phyloP scores from a whole-genome alignment of 2,329 filamentous ascomycete species.

The Pseudogymnoascus sp. region DNA sequence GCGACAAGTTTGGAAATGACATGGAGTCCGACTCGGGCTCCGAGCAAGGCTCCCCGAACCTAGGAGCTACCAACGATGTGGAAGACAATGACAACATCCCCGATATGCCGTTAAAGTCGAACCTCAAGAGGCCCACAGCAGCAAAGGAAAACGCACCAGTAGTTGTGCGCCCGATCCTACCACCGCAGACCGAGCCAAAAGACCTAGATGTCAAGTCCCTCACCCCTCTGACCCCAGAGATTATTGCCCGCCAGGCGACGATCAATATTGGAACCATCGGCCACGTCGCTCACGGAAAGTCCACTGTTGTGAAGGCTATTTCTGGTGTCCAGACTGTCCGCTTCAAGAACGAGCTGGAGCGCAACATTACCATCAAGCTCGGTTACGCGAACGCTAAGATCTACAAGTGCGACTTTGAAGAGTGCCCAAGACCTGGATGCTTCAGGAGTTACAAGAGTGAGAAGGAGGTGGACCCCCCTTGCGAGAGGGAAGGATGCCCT shows the following conservation, averaged over 20 bases:
- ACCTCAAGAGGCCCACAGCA: conserved; percentile 70
- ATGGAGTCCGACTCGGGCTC: conserved; percentile 65
- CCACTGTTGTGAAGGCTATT: conserved; percentile 97
- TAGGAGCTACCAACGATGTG: conserved; percentile 41
- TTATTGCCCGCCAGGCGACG: conserved; percentile 94
- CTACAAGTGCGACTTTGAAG: conserved; percentile 91
- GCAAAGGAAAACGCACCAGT: conserved; percentile 47
- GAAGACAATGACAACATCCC: conserved; percentile 45
- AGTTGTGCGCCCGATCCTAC: conserved; percentile 58
- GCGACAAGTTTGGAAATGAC: conserved; percentile 62
- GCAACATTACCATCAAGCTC: conserved; percentile 99
- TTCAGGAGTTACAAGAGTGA: conserved; percentile 97
- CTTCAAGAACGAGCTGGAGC: conserved; percentile 99
- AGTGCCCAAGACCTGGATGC: conserved; percentile 89
- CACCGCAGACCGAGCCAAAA: conserved; percentile 87
- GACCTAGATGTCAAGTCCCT: conserved; percentile 76
- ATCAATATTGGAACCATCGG: conserved; percentile 99
- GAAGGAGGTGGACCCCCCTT: conserved; percentile 95
- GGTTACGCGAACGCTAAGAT: conserved; percentile 99
- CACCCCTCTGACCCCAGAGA: conserved; percentile 84
- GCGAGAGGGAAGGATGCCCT: conserved; percentile 83
- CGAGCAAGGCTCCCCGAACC: conserved; percentile 50
- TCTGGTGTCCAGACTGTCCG: conserved; percentile 97
- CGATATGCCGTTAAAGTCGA: conserved; percentile 69
- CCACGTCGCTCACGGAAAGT: conserved; percentile 98